phyloP scores from a whole-genome alignment of 2,329 filamentous ascomycete genomes.

The Penicillium glabrum region DNA sequence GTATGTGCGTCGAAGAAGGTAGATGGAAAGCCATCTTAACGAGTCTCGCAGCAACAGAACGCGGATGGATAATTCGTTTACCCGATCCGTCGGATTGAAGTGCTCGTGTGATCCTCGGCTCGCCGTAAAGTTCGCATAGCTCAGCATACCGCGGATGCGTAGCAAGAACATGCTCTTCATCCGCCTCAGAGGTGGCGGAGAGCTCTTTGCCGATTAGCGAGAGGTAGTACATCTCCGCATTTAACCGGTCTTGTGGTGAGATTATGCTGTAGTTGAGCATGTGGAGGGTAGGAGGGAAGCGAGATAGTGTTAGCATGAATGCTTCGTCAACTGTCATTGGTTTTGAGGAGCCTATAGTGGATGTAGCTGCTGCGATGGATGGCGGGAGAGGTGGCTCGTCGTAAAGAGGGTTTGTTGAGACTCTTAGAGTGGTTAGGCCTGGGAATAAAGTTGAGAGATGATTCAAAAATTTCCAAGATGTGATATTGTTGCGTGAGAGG shows the following conservation, averaged over 20 bases:
- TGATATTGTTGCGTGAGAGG: constrained; percentile 69
- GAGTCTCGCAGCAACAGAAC: constrained; percentile 78
- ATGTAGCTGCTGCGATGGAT: constrained; percentile 22
- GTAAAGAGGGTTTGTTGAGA: constrained; percentile 85
- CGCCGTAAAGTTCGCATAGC: constrained; percentile 74
- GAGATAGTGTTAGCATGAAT: constrained; percentile 83
- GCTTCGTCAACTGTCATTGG: constrained; percentile 67
- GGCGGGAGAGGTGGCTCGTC: constrained; percentile 42
- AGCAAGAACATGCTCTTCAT: constrained; percentile 55
- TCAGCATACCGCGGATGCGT: constrained; percentile 71
- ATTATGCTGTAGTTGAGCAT: constrained; percentile 63
- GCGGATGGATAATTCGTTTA: constrained; percentile 59
- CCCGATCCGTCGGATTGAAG: constrained; percentile 35
- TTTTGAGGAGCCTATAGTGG: constrained; percentile 40
- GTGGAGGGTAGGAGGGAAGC: constrained; percentile 62
- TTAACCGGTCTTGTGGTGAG: constrained; percentile 70
- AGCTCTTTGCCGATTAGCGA: constrained; percentile 78
- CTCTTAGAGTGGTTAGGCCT: constrained; percentile 69
- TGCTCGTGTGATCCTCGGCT: constrained; percentile 62
- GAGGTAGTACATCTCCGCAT: constrained; percentile 93
- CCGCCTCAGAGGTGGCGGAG: constrained; percentile 36
- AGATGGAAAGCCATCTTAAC: constrained; percentile 64
- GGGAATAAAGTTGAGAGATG: constrained; percentile 68
- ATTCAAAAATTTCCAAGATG: constrained; percentile 73
- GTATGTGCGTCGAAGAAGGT: constrained; percentile 2